A percentile compares a stretch with the other conserved stretches of the same genome.
Evolutionary conservation across 805 yeast species (phyloP).

Genomic region (Wickerhamiella kazuoi): DNA sequence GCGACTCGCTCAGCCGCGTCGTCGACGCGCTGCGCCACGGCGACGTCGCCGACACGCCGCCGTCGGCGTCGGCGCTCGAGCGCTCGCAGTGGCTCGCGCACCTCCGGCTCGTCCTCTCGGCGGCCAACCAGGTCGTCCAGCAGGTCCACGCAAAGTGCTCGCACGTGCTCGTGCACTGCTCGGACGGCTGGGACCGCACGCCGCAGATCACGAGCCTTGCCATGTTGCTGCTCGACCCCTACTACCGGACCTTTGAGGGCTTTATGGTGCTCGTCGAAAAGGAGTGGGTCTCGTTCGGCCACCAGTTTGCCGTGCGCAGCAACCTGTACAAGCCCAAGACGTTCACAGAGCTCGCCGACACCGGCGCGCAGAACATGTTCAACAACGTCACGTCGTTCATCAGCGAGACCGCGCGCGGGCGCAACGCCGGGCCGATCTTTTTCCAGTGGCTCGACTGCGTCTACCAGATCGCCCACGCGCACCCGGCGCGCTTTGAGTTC

Average conservation of each 20-base stretch:
- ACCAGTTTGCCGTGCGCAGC: constrained; percentile 65
- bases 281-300: constrained; percentile 93
- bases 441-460: constrained; percentile 88
- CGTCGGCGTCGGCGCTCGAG: constrained; percentile 38
- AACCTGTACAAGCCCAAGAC: constrained; percentile 30
- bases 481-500: constrained; percentile 62
- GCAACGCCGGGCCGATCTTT: constrained; percentile 70
- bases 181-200: constrained; percentile 98
- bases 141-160: constrained; percentile 71
- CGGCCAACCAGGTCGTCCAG: constrained; percentile 61
- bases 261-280: constrained; percentile 74
- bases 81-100: constrained; percentile 70
- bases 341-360: constrained; percentile 17
- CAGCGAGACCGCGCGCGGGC: constrained; percentile 13
- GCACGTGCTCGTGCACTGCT: constrained; percentile 77
- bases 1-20: constrained; percentile 58
- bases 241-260: constrained; percentile 72
- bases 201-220: constrained; percentile 73
- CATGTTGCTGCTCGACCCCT: constrained; percentile 80
- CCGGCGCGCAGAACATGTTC: constrained; percentile 28
- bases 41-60: constrained; percentile 37
- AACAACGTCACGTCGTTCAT: constrained; percentile 28
- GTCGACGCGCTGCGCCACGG: constrained; percentile 46
- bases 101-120: constrained; percentile 45
- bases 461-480: constrained; percentile 56